phyloP scores from a whole-genome alignment of 1,284 basidiomycete species.

The Ganoderma sinense region DNA sequence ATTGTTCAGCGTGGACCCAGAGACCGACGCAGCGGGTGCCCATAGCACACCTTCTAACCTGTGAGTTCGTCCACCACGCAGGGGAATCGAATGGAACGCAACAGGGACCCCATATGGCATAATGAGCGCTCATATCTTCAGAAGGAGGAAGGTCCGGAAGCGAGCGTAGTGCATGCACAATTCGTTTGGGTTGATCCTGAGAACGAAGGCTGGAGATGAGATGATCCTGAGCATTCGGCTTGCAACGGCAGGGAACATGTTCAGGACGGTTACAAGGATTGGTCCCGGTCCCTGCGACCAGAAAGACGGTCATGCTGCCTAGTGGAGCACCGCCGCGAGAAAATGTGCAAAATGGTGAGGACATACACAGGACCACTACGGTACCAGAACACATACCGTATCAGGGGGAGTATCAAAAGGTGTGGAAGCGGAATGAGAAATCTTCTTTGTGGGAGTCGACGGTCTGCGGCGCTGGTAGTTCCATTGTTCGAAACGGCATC shows the following conservation, averaged over 20 bases:
- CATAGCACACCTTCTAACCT: slow-evolving; percentile 3
- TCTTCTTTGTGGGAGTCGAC: neutral
- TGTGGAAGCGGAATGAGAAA: neutral
- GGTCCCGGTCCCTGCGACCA: neutral
- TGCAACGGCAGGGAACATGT: neutral
- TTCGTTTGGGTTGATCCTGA: neutral
- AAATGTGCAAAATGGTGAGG: neutral
- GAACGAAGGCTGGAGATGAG: neutral
- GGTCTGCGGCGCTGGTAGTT: neutral
- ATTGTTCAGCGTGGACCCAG: slow-evolving; percentile 10
- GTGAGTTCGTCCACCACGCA: neutral
- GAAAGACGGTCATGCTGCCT: neutral
- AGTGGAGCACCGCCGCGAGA: neutral
- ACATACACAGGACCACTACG: neutral
- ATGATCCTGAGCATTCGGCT: neutral
- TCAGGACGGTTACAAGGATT: neutral
- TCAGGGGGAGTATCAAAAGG: neutral
- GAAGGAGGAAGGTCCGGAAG: slow-evolving; percentile 2
- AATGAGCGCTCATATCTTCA: neutral
- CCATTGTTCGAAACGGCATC: neutral
- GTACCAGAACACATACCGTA: neutral
- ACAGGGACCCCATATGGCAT: neutral
- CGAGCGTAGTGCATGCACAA: neutral
- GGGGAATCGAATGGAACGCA: slow-evolving; percentile 1
- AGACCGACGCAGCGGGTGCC: slow-evolving; percentile 6